These are phyloP conservation scores for Casuarina glauca DNA, from an alignment of 306 rosid species.

Conservation along the genomic window DNA sequence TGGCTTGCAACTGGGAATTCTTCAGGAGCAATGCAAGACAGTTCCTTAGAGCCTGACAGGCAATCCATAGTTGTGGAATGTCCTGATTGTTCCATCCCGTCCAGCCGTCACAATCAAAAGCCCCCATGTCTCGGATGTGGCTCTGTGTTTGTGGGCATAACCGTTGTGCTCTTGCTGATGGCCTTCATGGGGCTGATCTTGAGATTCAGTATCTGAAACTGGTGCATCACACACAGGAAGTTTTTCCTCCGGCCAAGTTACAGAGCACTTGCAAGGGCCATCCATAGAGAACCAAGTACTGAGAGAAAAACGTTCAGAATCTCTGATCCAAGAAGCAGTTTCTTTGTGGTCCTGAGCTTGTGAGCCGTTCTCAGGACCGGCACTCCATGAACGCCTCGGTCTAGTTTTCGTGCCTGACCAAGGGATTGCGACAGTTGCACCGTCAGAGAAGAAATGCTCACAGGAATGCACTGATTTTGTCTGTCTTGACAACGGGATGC, in stretches of 20 bases:
- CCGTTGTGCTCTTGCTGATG: slow-evolving; percentile 17
- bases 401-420: slow-evolving; percentile 62
- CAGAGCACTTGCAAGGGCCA: slow-evolving; percentile 51
- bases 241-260: slow-evolving; percentile 91
- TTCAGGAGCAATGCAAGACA: neutral
- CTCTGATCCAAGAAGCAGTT: slow-evolving; percentile 32
- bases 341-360: slow-evolving; percentile 21
- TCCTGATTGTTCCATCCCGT: slow-evolving; percentile 71
- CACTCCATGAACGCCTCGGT: slow-evolving; percentile 12
- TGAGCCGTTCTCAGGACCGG: slow-evolving; percentile 22
- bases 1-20: neutral
- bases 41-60: slow-evolving; percentile 60
- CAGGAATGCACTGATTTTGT: slow-evolving; percentile 56
- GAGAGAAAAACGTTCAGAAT: slow-evolving; percentile 47
- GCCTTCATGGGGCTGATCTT: slow-evolving; percentile 1
- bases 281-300: slow-evolving; percentile 73
- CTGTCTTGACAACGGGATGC: slow-evolving; percentile 33
- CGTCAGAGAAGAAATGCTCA: slow-evolving; percentile 69
- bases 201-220: slow-evolving; percentile 33
- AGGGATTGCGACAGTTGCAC: slow-evolving; percentile 72
- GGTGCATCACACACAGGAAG: slow-evolving; percentile 58
- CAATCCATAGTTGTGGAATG: slow-evolving; percentile 88
- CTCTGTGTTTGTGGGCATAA: slow-evolving; percentile 21
- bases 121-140: slow-evolving; percentile 70
- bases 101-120: slow-evolving; percentile 68